Evolutionary conservation across 495 filamentous ascomycete genomes (phyloP), one percentile per base, ranked within the genome.

Genomic region (Venustampulla echinocandica): DNA sequence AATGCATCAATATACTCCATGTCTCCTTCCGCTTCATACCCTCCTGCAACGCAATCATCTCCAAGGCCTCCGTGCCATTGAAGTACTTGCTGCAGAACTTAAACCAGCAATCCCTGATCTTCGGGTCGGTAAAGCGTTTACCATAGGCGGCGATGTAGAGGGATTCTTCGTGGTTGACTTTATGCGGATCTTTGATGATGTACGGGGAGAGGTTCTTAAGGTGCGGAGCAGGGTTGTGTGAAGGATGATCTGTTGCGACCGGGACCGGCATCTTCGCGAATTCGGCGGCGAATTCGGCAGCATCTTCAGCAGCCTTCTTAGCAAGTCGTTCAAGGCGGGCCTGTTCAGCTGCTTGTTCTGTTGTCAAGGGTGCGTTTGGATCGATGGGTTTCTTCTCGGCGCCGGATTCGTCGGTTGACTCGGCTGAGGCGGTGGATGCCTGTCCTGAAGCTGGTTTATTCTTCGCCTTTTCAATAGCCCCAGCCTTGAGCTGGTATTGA

Each of bases 31-130:
- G 70, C 68, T 90, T 93, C 66, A 94, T 70, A 9, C 79, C 80
- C 67, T 97, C 89, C 27, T 79, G 71, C 10, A 88, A 72, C 0
- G 79, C 72, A 57, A 97, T 85, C 61, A 90, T 83, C 68, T 98
- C 92, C 30, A 98, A 65, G 4, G 90, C 87, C 61, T 86, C 79
- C 35, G 72, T 70, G 1, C 92, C 92, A 64, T 97, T 90, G 52
- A 96, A 86, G 62, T 95, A 93, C 60, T 84, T 84, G 54, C 82
- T 67, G n/a, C 37, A 40, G 30, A 84, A 73, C 24, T 63, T 63
- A 32, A 72, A 71, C 61, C 72, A 75, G 17, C 64, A 63, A 41
- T 74, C 64, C 53, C 63, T 59, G 20, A 54, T 61, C 52, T 57
- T 54, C 17, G 44, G 44, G 11, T 61, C 67, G 63, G 10, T 60